Conservation (phyloP, 768 basidiomycete species). For the Lactifluus pinguis region DNA sequence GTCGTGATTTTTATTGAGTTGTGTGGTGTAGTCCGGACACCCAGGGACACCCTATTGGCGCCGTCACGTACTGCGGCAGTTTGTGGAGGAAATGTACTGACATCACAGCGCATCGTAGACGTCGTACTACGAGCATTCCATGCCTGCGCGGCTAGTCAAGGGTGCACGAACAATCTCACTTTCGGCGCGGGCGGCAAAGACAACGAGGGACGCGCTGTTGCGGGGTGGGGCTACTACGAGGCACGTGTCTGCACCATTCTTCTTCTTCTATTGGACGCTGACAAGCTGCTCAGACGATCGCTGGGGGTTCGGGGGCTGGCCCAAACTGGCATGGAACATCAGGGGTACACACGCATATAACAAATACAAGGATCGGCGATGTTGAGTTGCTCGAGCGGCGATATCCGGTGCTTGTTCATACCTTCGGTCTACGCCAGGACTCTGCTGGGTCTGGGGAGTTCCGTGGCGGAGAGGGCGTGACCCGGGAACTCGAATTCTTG, state of each 20-base stretch:
- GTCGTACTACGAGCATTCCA: constrained; percentile 89
- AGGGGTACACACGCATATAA: constrained; percentile 90
- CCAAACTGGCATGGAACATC: constrained; percentile 86
- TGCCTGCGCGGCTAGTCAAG: constrained; percentile 87
- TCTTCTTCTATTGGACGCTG: not conserved
- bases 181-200: constrained; percentile 87
- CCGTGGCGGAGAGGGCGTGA: constrained; percentile 76
- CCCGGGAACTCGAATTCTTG: constrained; percentile 75
- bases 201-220: constrained; percentile 59
- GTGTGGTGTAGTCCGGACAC: constrained; percentile 55
- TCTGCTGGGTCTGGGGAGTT: constrained; percentile 66
- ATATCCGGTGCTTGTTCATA: constrained; percentile 84
- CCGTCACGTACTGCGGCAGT: constrained; percentile 86
- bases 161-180: constrained; percentile 88
- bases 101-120: constrained; percentile 89
- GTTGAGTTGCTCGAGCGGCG: constrained; percentile 90
- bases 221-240: constrained; percentile 90
- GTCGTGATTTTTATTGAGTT: constrained; percentile 10
- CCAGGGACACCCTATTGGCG: constrained; percentile 64
- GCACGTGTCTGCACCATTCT: constrained; percentile 27
- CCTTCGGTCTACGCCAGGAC: constrained; percentile 64
- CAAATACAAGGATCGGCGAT: constrained; percentile 88
- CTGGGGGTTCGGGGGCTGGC: constrained; percentile 89
- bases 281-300: constrained; percentile 59
- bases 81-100: constrained; percentile 87